Conservation (phyloP, 78 protist genomes). For the Reticulomyxa filosa region DNA sequence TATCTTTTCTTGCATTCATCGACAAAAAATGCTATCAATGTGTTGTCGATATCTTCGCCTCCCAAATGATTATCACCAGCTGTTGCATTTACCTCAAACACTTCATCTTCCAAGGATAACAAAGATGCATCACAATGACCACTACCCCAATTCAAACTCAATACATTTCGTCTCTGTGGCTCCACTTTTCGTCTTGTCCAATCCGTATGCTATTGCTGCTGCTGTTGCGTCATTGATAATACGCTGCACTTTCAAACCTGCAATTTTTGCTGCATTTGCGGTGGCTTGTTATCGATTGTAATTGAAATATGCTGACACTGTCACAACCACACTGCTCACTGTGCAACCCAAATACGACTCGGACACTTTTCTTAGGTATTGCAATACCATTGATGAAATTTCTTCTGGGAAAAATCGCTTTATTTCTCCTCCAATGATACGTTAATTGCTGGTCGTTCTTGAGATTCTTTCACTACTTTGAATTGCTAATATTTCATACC, state of each 20-base stretch:
- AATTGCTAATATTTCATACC: constrained; percentile 62
- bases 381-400: constrained; percentile 40
- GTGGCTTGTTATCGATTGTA: constrained; percentile 68
- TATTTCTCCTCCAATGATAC: constrained; percentile 31
- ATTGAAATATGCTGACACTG: constrained; percentile 54
- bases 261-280: constrained; percentile 73
- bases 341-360: constrained; percentile 49
- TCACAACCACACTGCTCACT: constrained; percentile 52
- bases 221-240: constrained; percentile 94
- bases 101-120: constrained; percentile 63
- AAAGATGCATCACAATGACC: constrained; percentile 68
- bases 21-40: constrained; percentile 33
- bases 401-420: constrained; percentile 66
- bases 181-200: constrained; percentile 3
- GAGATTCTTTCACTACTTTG: constrained; percentile 37
- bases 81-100: constrained; percentile 85
- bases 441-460: constrained; percentile 16
- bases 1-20: constrained; percentile 48
- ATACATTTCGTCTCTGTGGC: constrained; percentile 24
- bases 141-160: constrained; percentile 41
- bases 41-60: constrained; percentile 83
- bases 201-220: constrained; percentile 82
- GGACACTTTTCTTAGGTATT: constrained; percentile 45
- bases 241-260: constrained; percentile 67
- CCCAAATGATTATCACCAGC: constrained; percentile 93